Evolutionary conservation across 2,329 filamentous ascomycete genomes (phyloP), one percentile per base, ranked within the genome.

Genomic region (Zymoseptoria pseudotritici): DNA sequence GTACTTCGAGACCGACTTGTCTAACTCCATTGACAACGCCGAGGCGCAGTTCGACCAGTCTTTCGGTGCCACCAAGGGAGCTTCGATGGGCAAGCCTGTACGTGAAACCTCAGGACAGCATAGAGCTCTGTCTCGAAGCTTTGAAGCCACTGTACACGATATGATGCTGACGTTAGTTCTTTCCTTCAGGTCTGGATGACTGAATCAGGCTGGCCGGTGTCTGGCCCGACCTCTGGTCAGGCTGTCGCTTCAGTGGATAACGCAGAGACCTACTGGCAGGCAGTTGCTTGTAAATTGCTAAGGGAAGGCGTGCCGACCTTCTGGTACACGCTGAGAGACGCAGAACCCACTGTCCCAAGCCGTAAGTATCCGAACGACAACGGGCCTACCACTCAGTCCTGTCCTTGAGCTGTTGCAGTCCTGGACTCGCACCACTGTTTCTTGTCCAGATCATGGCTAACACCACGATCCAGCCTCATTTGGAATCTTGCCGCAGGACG

Each of bases 111-210:
- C 29, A 67, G 61, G 17, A 60, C 61, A 52, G 54, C 5, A 59
- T 61, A 19, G 62, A 63, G 62, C 61, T 65, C 26, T 64, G 62
- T 57, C 62, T 53, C 54, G 58, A 54, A 56, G 58, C 22, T 5
- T 24, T 24, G 22, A 24, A 5, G 22, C 2, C 95, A 50, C 4
- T 22, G 21, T 9, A 8, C 21, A 22, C 2, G n/a, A 50, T 17
- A 36, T 9, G 29, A 9, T 96, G n/a, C n/a, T 50, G n/a, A 19
- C n/a, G 11, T 5, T 11, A 2, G 19, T 4, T 2, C 17, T 19
- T 67, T 94, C 89, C 89, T 82, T 95, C 63, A 94, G n/a, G n/a
- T 53, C 7, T 94, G 89, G 89, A 82, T 95, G 63, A 94, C 91
- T 9, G 61, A 96, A 81, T 93, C 90, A 13, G 91, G 91, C 65